Conservation (phyloP, 2,329 filamentous ascomycete species). For the Xylaria sp. region DNA sequence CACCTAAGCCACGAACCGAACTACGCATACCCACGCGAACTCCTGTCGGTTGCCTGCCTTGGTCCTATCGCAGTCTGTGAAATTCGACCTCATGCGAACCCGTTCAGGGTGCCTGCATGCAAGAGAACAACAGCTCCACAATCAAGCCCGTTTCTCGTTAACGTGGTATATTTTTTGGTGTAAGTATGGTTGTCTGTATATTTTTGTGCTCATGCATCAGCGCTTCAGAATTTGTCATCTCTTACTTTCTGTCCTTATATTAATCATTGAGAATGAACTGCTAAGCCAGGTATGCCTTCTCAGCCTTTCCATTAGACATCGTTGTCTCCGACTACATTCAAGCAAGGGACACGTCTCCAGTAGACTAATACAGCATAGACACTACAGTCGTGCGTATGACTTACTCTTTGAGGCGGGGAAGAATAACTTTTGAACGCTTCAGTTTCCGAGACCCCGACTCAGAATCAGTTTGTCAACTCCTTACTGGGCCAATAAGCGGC, state of each 20-base stretch:
- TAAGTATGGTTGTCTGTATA: constrained; percentile 35
- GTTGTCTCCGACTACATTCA: neutral
- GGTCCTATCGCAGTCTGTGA: constrained; percentile 52
- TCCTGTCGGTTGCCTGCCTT: constrained; percentile 51
- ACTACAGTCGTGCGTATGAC: constrained; percentile 21
- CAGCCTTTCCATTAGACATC: neutral
- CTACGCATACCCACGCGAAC: constrained; percentile 48
- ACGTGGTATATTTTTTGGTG: constrained; percentile 22
- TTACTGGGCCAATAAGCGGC: constrained; percentile 47
- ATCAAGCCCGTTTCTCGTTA: constrained; percentile 35
- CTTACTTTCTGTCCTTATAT: constrained; percentile 23
- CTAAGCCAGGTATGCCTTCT: neutral
- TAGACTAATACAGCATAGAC: constrained; percentile 29
- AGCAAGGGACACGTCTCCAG: constrained; percentile 14
- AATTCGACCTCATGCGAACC: constrained; percentile 57
- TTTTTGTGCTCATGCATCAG: constrained; percentile 32
- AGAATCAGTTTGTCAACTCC: constrained; percentile 51
- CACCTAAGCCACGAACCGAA: constrained; percentile 47
- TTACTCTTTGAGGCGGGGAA: constrained; percentile 38
- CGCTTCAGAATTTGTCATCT: constrained; percentile 36
- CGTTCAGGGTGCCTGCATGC: constrained; percentile 59
- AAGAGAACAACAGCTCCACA: constrained; percentile 52
- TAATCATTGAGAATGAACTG: constrained; percentile 2
- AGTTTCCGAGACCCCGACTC: constrained; percentile 52
- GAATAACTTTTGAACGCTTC: constrained; percentile 47